Percentiles rank a stretch among this genome's conserved stretches.
phyloP scores from a whole-genome alignment of 371 early-diverging fungal genomes.

The Mortierella sp. region DNA sequence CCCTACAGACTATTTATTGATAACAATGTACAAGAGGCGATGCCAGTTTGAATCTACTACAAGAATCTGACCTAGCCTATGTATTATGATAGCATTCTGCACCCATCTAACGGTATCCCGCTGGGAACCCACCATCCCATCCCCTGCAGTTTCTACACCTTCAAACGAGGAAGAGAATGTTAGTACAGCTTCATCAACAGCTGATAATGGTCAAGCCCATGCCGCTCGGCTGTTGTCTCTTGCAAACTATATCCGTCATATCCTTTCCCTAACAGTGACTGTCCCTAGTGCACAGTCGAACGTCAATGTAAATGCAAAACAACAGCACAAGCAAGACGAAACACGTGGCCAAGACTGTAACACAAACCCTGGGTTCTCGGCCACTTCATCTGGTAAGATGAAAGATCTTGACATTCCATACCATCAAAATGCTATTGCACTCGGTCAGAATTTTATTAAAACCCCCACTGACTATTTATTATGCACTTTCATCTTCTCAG shows the following conservation, averaged over 20 bases:
- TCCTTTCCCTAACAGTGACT: slow-evolving; percentile 34
- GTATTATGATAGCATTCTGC: slow-evolving; percentile 55
- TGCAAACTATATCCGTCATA: slow-evolving; percentile 53
- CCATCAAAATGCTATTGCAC: too few species aligned
- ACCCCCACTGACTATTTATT: not conserved
- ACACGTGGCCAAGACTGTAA: not conserved
- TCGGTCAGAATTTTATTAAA: too few species aligned
- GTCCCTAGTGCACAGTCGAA: slow-evolving; percentile 21
- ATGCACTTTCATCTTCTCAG: not conserved
- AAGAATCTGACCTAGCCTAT: too few species aligned
- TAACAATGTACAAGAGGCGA: not conserved
- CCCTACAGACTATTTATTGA: not conserved
- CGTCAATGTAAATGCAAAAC: too few species aligned
- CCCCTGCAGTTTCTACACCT: not conserved
- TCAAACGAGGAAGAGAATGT: not conserved
- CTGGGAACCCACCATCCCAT: slow-evolving; percentile 30
- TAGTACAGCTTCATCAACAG: not conserved
- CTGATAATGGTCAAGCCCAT: slow-evolving; percentile 18
- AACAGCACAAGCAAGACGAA: slow-evolving; percentile 4
- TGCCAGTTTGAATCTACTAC: not conserved
- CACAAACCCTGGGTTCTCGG: not conserved
- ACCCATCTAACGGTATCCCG: slow-evolving; percentile 47
- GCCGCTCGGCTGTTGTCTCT: slow-evolving; percentile 38
- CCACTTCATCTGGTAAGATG: slow-evolving; percentile 9
- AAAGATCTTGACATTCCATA: not conserved